phyloP scores from a whole-genome alignment of 768 basidiomycete species.

The Termitomyces sp. region DNA sequence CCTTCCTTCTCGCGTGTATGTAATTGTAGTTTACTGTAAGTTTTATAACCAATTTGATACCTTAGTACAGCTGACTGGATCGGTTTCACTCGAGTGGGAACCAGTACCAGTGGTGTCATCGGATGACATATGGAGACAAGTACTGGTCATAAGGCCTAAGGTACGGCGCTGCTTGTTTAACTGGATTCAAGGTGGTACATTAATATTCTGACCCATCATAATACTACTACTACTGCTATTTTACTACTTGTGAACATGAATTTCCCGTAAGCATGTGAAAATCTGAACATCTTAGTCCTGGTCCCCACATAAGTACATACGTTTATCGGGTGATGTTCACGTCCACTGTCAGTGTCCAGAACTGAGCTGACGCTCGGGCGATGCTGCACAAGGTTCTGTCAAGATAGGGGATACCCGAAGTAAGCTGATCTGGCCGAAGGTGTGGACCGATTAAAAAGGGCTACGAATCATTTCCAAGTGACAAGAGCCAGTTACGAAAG shows the following conservation, averaged over 20 bases:
- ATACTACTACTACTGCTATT: no score
- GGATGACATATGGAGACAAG: neutral
- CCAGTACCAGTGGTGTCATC: neutral
- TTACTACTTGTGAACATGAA: no score
- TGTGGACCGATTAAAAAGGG: no score
- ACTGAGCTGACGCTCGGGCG: neutral
- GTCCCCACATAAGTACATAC: no score
- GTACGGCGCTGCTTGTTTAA: no score
- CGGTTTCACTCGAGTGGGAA: neutral
- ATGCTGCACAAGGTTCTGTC: neutral
- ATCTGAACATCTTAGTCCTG: neutral
- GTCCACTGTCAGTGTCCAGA: neutral
- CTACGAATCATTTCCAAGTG: no score
- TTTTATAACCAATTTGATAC: neutral
- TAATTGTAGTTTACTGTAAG: neutral
- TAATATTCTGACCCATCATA: no score
- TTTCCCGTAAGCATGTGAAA: neutral
- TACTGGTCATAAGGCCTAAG: no score
- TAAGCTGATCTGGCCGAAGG: neutral
- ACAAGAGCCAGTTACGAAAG: no score
- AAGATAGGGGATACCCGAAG: neutral
- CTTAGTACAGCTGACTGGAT: neutral
- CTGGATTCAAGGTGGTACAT: no score
- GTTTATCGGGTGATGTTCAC: no score
- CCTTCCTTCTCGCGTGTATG: neutral